Conservation (phyloP, 345 rosid genomes). For the Raphanus raphanistrum region DNA sequence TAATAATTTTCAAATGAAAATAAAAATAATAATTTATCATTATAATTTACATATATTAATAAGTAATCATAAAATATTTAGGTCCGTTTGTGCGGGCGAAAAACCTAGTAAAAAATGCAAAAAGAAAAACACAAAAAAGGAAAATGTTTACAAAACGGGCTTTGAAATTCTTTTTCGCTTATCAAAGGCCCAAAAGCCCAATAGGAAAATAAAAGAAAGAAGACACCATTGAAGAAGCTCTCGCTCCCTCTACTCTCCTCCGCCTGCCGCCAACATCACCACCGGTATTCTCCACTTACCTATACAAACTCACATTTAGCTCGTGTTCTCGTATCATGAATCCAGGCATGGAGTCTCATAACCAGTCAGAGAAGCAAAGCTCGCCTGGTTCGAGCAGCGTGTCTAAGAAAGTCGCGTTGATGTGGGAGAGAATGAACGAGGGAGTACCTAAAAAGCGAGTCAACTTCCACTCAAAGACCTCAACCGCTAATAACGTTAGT, state of each 20-base stretch:
- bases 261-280: neutral
- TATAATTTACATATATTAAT: too few relatives aligned
- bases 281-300: neutral
- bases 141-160: neutral
- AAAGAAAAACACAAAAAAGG: too few relatives aligned
- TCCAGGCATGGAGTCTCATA: conserved; percentile 33
- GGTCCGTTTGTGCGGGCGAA: too few relatives aligned
- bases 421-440: conserved; percentile 40
- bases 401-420: conserved; percentile 39
- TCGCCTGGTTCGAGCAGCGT: conserved; percentile 40
- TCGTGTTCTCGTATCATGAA: neutral
- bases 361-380: conserved; percentile 5
- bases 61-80: too few relatives aligned
- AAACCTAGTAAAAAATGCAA: too few relatives aligned
- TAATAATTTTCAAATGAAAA: too few relatives aligned
- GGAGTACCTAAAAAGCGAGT: conserved; percentile 28
- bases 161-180: neutral
- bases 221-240: neutral
- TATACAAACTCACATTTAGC: neutral
- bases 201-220: neutral
- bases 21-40: too few relatives aligned
- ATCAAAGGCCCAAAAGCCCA: neutral
- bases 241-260: neutral
- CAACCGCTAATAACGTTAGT: conserved; percentile 40
- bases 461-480: conserved; percentile 30